These are phyloP conservation scores for Floccularia luteovirens DNA, from an alignment of 768 basidiomycete genomes.

Conservation along the genomic window DNA sequence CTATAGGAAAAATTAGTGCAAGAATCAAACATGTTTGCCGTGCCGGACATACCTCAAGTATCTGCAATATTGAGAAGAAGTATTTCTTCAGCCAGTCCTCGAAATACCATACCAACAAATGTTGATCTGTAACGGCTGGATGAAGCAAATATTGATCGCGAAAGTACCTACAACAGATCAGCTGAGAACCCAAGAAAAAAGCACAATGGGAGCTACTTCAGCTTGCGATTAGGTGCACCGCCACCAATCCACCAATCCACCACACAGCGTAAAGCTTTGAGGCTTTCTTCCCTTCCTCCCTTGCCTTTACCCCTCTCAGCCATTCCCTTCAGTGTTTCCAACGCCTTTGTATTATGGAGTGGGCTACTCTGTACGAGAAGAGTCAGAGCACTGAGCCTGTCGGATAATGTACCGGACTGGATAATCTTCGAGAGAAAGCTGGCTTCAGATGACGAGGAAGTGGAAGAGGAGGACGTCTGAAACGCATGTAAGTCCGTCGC, in stretches of 20 bases:
- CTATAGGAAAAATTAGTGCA: constrained; percentile 25
- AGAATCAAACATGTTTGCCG: not conserved
- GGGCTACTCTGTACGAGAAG: constrained; percentile 86
- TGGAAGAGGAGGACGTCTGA: constrained; percentile 43
- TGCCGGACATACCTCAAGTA: constrained; percentile 62
- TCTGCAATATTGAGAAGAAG: constrained; percentile 87
- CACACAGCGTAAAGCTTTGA: constrained; percentile 86
- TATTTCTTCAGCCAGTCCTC: constrained; percentile 98
- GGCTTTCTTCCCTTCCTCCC: constrained; percentile 86
- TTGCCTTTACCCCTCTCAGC: constrained; percentile 73
- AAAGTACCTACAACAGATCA: constrained; percentile 59
- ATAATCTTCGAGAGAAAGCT: constrained; percentile 83
- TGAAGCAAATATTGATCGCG: constrained; percentile 78
- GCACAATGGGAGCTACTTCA: constrained; percentile 48
- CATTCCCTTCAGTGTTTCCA: constrained; percentile 71
- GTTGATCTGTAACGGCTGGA: constrained; percentile 56
- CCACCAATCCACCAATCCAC: constrained; percentile 98
- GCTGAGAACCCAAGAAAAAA: not conserved
- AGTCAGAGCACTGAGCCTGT: constrained; percentile 85
- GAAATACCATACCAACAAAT: constrained; percentile 81
- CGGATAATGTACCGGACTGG: constrained; percentile 83
- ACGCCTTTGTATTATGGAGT: constrained; percentile 73
- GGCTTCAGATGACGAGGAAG: constrained; percentile 65
- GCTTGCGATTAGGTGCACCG: constrained; percentile 80
- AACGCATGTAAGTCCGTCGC: constrained; percentile 33